Evolutionary conservation across 345 rosid genomes (phyloP).

Genomic region (Brassica carinata): DNA sequence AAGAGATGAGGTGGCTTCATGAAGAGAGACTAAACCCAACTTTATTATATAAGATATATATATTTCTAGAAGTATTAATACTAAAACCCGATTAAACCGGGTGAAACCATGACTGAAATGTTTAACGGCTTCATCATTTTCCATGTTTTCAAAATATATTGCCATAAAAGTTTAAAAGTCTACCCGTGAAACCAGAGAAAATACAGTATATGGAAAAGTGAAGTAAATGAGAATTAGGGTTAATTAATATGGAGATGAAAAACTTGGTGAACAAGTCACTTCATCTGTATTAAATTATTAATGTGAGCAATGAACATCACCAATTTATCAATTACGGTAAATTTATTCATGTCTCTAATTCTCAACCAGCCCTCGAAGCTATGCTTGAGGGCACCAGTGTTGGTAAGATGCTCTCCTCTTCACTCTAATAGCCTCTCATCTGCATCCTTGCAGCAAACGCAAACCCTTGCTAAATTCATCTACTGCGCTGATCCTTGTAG

Average conservation of each 20-base stretch:
- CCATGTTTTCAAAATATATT: too few species aligned
- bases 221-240: background rate
- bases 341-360: slow-evolving; percentile 12
- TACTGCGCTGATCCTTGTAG: background rate
- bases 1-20: too few species aligned
- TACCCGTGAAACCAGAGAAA: background rate
- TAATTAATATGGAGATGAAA: background rate
- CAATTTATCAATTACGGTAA: background rate
- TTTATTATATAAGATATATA: too few species aligned
- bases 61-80: too few species aligned
- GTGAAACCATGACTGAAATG: background rate
- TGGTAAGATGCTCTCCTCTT: background rate
- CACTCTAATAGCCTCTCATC: background rate
- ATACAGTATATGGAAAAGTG: background rate
- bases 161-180: background rate
- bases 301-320: background rate
- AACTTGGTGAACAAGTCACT: background rate
- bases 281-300: background rate
- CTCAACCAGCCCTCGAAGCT: background rate
- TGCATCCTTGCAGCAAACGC: background rate
- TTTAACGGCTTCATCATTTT: too few species aligned
- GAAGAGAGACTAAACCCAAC: too few species aligned
- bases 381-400: background rate
- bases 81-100: background rate
- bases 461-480: background rate